phyloP scores from a whole-genome alignment of 2,329 filamentous ascomycete genomes.

The Exophiala mesophila region DNA sequence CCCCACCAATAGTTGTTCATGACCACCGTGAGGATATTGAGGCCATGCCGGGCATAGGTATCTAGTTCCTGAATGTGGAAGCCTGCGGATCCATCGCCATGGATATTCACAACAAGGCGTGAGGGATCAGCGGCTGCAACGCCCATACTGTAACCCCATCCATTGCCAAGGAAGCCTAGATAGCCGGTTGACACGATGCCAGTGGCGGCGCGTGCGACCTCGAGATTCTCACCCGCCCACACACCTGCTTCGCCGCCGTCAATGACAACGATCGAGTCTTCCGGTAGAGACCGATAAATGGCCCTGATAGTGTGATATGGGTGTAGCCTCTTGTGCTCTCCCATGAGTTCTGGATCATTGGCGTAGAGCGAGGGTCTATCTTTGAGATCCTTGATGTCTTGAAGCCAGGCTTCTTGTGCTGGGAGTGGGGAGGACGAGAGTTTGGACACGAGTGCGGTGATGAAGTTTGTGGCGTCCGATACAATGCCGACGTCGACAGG shows the following conservation, averaged over 20 bases:
- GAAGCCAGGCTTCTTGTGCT: conserved; percentile 15
- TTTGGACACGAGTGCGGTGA: conserved; percentile 26
- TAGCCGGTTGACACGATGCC: conserved; percentile 31
- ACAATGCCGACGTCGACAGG: conserved; percentile 40
- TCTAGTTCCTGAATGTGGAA: conserved; percentile 46
- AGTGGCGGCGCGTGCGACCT: conserved; percentile 26
- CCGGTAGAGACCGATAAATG: conserved; percentile 35
- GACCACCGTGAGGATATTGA: conserved; percentile 41
- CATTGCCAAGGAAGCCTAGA: conserved; percentile 45
- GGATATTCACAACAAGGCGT: conserved; percentile 39
- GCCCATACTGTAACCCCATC: conserved; percentile 44
- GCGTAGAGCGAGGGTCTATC: conserved; percentile 23
- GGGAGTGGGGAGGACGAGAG: conserved; percentile 17
- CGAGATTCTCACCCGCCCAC: conserved; percentile 29
- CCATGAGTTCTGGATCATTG: conserved; percentile 27
- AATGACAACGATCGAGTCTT: conserved; percentile 35
- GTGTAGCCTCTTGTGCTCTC: conserved; percentile 32
- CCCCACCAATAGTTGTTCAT: conserved; percentile 45
- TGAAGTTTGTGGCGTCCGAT: conserved; percentile 35
- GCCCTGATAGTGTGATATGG: conserved; percentile 40
- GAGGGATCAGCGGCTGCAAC: conserved; percentile 39
- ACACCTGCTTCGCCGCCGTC: conserved; percentile 39
- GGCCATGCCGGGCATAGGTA: conserved; percentile 38
- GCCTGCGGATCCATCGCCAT: conserved; percentile 43
- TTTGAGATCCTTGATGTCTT: conserved; percentile 18